Conservation (phyloP, 306 rosid genomes). For the Amphicarpaea edgeworthii region DNA sequence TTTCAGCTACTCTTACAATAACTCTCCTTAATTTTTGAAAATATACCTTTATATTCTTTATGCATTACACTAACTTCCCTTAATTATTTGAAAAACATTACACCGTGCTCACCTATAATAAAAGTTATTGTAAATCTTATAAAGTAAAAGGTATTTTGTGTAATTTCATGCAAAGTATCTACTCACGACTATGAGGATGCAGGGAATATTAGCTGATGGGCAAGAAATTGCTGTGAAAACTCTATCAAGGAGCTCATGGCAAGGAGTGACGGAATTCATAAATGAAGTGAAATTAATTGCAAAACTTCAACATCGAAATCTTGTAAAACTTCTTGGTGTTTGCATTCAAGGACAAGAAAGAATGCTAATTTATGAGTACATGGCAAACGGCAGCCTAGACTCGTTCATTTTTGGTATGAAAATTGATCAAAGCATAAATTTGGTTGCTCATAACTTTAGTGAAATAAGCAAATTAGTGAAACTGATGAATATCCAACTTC, state of each 20-base stretch:
- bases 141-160: too few relatives aligned
- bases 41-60: too few relatives aligned
- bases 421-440: not conserved
- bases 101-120: too few relatives aligned
- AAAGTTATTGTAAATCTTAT: too few relatives aligned
- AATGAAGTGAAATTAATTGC: constrained; percentile 33
- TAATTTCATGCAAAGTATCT: not conserved
- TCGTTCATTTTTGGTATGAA: not conserved
- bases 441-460: not conserved
- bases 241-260: constrained; percentile 44
- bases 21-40: too few relatives aligned
- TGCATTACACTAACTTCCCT: too few relatives aligned
- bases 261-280: constrained; percentile 35
- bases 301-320: constrained; percentile 38
- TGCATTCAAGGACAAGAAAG: constrained; percentile 12
- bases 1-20: too few relatives aligned
- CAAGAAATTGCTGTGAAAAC: constrained; percentile 52
- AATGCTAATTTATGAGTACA: not conserved
- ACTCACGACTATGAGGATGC: not conserved
- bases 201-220: constrained; percentile 43
- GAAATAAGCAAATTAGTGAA: too few relatives aligned
- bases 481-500: too few relatives aligned
- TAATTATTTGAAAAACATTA: too few relatives aligned
- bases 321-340: constrained; percentile 23
- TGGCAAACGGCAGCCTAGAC: not conserved